phyloP scores from a whole-genome alignment of 306 rosid species.

The Gynostemma pentaphyllum region DNA sequence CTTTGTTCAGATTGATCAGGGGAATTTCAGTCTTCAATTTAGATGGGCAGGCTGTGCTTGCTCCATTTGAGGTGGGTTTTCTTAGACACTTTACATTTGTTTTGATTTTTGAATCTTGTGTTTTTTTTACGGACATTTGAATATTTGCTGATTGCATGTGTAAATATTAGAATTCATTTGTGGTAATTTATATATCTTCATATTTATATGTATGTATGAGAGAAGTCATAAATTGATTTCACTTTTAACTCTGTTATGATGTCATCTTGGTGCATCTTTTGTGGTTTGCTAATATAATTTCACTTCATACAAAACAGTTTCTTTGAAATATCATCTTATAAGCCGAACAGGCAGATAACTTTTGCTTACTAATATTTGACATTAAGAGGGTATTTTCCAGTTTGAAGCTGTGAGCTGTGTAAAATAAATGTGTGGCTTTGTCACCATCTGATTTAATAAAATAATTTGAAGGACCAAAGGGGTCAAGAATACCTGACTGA shows the following conservation, averaged over 20 bases:
- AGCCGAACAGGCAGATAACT: neutral
- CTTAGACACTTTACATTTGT: neutral
- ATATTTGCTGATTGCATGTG: neutral
- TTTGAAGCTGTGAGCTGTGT: neutral
- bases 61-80: conserved; percentile 79
- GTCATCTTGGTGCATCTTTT: neutral
- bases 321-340: neutral
- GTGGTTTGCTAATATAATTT: neutral
- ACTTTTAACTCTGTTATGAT: neutral
- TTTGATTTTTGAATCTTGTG: neutral
- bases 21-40: conserved; percentile 67
- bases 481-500: neutral
- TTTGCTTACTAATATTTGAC: neutral
- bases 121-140: neutral
- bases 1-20: conserved; percentile 70
- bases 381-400: neutral
- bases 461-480: neutral
- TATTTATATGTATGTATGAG: neutral
- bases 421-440: neutral
- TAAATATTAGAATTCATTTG: neutral
- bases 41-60: conserved; percentile 69
- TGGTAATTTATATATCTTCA: neutral
- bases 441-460: neutral
- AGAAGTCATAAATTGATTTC: neutral
- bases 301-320: neutral